These are phyloP conservation scores for Camelina hispida DNA, from an alignment of 345 rosid genomes.

Conservation along the genomic window DNA sequence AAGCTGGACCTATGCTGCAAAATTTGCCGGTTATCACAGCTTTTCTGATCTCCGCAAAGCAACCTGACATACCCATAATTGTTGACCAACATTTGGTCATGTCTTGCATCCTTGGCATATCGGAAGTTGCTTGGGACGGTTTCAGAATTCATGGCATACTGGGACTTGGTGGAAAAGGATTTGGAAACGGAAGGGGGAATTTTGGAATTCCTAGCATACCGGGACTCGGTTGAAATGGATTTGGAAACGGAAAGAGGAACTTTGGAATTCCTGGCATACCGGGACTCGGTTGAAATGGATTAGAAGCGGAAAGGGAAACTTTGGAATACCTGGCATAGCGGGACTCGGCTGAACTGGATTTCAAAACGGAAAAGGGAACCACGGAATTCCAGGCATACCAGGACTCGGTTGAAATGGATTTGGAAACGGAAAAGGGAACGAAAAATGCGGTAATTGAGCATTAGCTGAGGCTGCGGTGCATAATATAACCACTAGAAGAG, in stretches of 20 bases:
- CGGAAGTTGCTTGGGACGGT: neutral
- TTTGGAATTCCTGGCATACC: neutral
- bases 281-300: conserved; percentile 14
- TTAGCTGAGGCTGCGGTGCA: neutral
- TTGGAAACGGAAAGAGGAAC: neutral
- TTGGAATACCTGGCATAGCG: neutral
- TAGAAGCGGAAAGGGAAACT: neutral
- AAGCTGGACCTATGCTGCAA: conserved; percentile 4
- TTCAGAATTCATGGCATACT: neutral
- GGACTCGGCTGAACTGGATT: neutral
- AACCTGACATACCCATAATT: neutral
- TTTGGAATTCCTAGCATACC: neutral
- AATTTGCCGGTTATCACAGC: neutral
- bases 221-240: conserved; percentile 11
- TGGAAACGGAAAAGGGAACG: neutral
- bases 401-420: conserved; percentile 16
- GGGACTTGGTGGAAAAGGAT: neutral
- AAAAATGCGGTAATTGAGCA: conserved; percentile 1
- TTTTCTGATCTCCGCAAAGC: neutral
- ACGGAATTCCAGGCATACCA: neutral
- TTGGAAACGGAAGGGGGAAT: neutral
- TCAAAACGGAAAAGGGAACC: no score
- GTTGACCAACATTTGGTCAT: neutral
- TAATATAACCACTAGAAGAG: conserved; percentile 1
- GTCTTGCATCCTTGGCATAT: neutral